A percentile compares a stretch with the other conserved stretches of the same genome.
phyloP scores from a whole-genome alignment of 805 yeast genomes.

The Saturnispora sanitii region DNA sequence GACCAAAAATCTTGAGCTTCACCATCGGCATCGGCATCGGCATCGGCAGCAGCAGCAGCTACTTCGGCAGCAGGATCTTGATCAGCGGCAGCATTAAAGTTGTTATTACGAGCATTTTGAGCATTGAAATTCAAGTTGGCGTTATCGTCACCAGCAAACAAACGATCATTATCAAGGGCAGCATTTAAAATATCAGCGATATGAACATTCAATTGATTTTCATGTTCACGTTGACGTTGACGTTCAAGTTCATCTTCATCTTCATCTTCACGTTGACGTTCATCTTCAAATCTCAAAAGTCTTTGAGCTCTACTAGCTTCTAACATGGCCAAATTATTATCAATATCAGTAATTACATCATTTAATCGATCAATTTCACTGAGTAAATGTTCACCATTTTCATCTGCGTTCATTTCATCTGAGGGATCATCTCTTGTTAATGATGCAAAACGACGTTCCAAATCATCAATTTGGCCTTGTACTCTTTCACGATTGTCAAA shows the following conservation, averaged over 20 bases:
- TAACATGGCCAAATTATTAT: too few species aligned
- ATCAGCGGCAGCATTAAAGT: neutral
- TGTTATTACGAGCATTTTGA: neutral
- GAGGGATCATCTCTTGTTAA: too few species aligned
- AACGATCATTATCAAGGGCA: neutral
- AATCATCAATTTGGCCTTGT: too few species aligned
- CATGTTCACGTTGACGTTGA: too few species aligned
- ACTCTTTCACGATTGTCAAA: too few species aligned
- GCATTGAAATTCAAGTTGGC: neutral
- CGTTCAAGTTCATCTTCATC: neutral
- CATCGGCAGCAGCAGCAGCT: conserved; percentile 4
- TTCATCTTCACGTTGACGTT: neutral
- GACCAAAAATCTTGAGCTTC: conserved; percentile 10
- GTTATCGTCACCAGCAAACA: conserved; percentile 1
- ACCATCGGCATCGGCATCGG: conserved; percentile 6
- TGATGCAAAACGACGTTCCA: too few species aligned
- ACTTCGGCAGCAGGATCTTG: neutral
- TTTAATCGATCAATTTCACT: too few species aligned
- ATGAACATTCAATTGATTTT: too few species aligned
- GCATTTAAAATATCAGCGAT: neutral
- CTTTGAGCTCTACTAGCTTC: too few species aligned
- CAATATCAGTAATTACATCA: too few species aligned
- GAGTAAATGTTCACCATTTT: too few species aligned
- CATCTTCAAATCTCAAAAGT: neutral
- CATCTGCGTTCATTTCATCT: too few species aligned